phyloP scores from a whole-genome alignment of 2,329 filamentous ascomycete species.

The Fusarium burgessii region DNA sequence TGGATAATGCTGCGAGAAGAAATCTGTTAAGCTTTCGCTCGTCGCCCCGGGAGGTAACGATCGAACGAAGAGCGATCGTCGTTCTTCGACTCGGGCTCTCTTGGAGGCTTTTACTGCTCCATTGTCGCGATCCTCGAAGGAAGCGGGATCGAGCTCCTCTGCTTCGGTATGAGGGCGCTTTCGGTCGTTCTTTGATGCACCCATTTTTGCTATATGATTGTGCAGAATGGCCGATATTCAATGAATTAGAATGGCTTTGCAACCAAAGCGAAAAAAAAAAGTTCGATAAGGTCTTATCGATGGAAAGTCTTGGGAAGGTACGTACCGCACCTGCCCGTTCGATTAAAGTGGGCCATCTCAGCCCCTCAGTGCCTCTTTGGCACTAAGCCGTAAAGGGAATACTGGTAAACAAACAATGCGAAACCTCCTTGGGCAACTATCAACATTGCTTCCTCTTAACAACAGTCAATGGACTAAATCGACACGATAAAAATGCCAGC shows the following conservation, averaged over 20 bases:
- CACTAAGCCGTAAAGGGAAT: slow-evolving; percentile 49
- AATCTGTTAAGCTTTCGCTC: slow-evolving; percentile 83
- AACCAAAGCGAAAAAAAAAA: slow-evolving; percentile 31
- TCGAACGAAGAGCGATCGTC: slow-evolving; percentile 88
- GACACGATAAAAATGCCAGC: slow-evolving; percentile 59
- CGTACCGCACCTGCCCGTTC: background rate
- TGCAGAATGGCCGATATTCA: background rate
- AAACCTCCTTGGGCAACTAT: slow-evolving; percentile 14
- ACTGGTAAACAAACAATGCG: slow-evolving; percentile 49
- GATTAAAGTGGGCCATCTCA: background rate
- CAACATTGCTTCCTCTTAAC: slow-evolving; percentile 9
- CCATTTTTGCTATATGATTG: slow-evolving; percentile 42
- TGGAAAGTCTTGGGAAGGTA: background rate
- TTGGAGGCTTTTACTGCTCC: slow-evolving; percentile 57
- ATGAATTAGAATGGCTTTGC: slow-evolving; percentile 22
- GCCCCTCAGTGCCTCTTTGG: slow-evolving; percentile 13
- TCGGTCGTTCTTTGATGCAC: slow-evolving; percentile 48
- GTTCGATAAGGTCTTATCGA: slow-evolving; percentile 29
- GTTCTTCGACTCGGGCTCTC: slow-evolving; percentile 69
- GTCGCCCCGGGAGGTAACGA: slow-evolving; percentile 84
- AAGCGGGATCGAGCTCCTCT: slow-evolving; percentile 49
- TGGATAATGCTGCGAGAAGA: slow-evolving; percentile 94
- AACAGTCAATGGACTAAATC: slow-evolving; percentile 14
- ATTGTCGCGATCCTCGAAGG: slow-evolving; percentile 50
- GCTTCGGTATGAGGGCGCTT: slow-evolving; percentile 53